Evolutionary conservation across 2,329 filamentous ascomycete species (phyloP).

Genomic region (Pseudogymnoascus sp.): DNA sequence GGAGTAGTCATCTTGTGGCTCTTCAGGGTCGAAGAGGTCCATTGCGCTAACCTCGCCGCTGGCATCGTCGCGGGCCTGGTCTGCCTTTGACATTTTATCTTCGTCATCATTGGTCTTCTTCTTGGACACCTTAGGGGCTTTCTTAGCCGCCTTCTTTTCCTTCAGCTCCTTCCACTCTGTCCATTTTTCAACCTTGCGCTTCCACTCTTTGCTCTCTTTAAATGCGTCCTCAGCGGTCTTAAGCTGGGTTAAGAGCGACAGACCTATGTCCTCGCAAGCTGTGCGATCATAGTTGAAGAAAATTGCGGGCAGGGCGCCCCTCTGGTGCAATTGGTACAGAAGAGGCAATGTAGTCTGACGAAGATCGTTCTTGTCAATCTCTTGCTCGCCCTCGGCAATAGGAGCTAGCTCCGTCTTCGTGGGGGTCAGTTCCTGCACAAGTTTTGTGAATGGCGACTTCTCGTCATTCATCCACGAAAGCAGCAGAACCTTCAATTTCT

Average conservation of each 20-base stretch:
- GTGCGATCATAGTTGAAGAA: conserved; percentile 69
- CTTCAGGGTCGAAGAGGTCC: conserved; percentile 59
- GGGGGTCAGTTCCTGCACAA: conserved; percentile 39
- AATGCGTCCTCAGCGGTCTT: conserved; percentile 45
- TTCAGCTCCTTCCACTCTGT: conserved; percentile 46
- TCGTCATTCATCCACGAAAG: conserved; percentile 50
- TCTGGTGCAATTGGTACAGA: conserved; percentile 50
- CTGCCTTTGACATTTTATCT: conserved; percentile 42
- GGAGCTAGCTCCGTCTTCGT: conserved; percentile 1
- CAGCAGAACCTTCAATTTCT: conserved; percentile 49
- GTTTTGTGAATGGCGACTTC: conserved; percentile 34
- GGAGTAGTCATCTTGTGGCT: conserved; percentile 53
- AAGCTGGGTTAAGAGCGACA: conserved; percentile 43
- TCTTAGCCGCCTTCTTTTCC: conserved; percentile 35
- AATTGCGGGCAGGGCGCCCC: conserved; percentile 62
- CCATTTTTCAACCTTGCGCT: conserved; percentile 48
- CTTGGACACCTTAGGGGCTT: conserved; percentile 32
- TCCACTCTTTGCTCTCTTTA: conserved; percentile 54
- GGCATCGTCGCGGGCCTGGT: conserved; percentile 48
- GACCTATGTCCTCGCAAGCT: conserved; percentile 53
- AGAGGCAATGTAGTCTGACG: conserved; percentile 46
- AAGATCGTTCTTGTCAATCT: conserved; percentile 27
- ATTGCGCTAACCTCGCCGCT: conserved; percentile 47
- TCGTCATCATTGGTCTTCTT: conserved; percentile 40
- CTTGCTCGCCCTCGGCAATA: background rate